Evolutionary conservation across 2,329 filamentous ascomycete genomes (phyloP).

Genomic region (Zymoseptoria pseudotritici): DNA sequence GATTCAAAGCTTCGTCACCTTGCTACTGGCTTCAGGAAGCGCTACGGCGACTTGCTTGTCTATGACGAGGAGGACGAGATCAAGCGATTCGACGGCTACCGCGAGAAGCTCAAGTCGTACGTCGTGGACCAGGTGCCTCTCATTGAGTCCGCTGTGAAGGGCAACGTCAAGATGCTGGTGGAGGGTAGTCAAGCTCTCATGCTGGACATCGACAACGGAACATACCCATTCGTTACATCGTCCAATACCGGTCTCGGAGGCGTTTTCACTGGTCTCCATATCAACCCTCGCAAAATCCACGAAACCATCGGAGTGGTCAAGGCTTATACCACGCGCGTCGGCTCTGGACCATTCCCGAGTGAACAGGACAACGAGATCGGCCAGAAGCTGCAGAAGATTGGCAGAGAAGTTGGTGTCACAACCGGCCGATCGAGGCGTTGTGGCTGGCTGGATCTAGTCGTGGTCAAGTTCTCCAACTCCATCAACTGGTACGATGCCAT

Average conservation of each 20-base stretch:
- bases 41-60: conserved; percentile 59
- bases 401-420: conserved; percentile 49
- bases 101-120: conserved; percentile 50
- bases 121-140: conserved; percentile 61
- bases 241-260: conserved; percentile 55
- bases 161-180: conserved; percentile 54
- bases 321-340: conserved; percentile 54
- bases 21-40: conserved; percentile 56
- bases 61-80: conserved; percentile 68
- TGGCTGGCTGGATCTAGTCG: conserved; percentile 61
- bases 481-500: conserved; percentile 62
- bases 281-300: conserved; percentile 54
- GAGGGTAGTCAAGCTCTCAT: conserved; percentile 64
- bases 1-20: conserved; percentile 58
- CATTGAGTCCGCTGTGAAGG: conserved; percentile 53
- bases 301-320: conserved; percentile 61
- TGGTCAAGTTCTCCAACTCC: conserved; percentile 57
- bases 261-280: conserved; percentile 54
- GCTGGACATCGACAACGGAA: conserved; percentile 58
- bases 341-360: conserved; percentile 59
- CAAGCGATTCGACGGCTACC: conserved; percentile 51
- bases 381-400: conserved; percentile 50
- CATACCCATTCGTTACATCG: conserved; percentile 55
- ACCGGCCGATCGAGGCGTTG: conserved; percentile 56
- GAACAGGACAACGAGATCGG: conserved; percentile 54